These are phyloP conservation scores for Elaeagnus macrophylla DNA, from an alignment of 306 rosid species.

Conservation along the genomic window DNA sequence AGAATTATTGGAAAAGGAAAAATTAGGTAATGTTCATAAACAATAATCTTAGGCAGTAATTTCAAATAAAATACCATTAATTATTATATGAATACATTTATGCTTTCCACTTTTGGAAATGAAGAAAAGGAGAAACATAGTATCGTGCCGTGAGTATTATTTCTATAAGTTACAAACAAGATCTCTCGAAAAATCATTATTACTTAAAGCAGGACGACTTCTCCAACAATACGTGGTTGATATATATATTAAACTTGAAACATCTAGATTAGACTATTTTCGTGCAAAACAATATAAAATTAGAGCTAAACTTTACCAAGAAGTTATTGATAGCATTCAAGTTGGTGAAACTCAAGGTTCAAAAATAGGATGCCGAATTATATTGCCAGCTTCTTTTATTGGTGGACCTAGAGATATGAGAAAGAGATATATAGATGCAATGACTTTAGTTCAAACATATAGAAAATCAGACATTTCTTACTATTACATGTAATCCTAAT, in stretches of 20 bases:
- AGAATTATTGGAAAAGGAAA: background rate
- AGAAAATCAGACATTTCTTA: background rate
- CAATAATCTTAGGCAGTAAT: background rate
- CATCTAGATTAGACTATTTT: too few relatives aligned
- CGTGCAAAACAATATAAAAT: background rate
- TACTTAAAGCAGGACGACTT: background rate
- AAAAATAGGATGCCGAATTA: background rate
- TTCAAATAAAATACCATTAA: background rate
- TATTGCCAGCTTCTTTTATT: background rate
- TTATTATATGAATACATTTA: background rate
- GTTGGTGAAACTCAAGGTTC: background rate
- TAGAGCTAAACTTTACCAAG: background rate
- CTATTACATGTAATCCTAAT: background rate
- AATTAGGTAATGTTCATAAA: background rate
- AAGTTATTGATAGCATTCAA: too few relatives aligned
- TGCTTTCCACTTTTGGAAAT: background rate
- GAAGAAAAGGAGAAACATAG: background rate
- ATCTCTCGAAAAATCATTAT: too few relatives aligned
- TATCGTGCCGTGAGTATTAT: background rate
- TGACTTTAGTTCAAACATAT: slow-evolving; percentile 1
- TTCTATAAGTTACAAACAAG: background rate
- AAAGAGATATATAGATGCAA: background rate
- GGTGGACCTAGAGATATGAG: background rate
- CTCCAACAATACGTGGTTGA: background rate
- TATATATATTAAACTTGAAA: background rate